Conservation (phyloP, 768 basidiomycete species). For the Podaxis rugospora region DNA sequence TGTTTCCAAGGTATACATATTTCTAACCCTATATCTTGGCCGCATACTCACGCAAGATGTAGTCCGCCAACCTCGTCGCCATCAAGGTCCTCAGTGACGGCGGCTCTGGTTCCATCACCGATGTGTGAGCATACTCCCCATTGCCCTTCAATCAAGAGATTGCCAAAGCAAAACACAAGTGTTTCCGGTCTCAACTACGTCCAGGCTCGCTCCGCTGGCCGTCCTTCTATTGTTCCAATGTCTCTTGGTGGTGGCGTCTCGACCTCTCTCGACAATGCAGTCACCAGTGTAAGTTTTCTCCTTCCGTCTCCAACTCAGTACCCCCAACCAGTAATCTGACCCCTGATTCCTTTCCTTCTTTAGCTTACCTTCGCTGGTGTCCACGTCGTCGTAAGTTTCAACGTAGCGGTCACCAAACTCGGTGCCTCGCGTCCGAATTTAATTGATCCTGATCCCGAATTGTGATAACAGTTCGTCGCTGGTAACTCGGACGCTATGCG, state of each 20-base stretch:
- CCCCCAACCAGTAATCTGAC: not conserved
- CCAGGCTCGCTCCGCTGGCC: conserved; percentile 9
- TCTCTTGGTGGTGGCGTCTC: conserved; percentile 18
- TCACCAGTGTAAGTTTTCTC: conserved; percentile 12
- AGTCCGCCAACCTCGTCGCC: conserved; percentile 18
- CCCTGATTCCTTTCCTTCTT: not conserved
- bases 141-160: not conserved
- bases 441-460: not conserved
- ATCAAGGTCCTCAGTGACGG: conserved; percentile 21
- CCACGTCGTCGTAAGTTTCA: conserved; percentile 16
- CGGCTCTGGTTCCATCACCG: conserved; percentile 16
- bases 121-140: conserved; percentile 14
- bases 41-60: not conserved
- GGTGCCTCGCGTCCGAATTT: not conserved
- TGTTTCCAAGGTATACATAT: not conserved
- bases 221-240: conserved; percentile 18
- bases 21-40: not conserved
- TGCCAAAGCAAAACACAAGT: not conserved
- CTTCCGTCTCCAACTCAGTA: not conserved
- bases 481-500: conserved; percentile 26
- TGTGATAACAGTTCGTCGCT: conserved; percentile 18
- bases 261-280: conserved; percentile 16
- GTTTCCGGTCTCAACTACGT: not conserved
- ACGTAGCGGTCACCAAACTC: not conserved
- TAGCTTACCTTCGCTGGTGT: conserved; percentile 22